Evolutionary conservation across 768 basidiomycete species (phyloP), one percentile per base, ranked within the genome.

Genomic region (Baorangia bicolor): DNA sequence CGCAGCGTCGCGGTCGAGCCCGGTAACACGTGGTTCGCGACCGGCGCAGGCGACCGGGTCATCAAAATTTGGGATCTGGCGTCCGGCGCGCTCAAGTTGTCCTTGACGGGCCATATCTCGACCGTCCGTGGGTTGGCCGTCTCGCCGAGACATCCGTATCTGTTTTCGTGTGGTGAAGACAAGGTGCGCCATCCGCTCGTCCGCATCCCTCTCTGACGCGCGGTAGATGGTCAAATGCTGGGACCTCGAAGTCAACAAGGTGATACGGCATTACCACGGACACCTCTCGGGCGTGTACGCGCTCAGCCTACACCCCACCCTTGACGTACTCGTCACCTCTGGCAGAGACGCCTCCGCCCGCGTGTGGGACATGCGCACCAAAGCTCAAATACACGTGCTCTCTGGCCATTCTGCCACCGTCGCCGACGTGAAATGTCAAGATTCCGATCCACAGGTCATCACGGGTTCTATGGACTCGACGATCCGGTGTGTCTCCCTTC

Each of bases 21-120:
- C 11, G 97, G 94, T 11, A 99, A 99, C 76, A 75, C 95, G 68
- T 99, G 97, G 97, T 98, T 99, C 61, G 97, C 92, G 2, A 94
- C 94, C 0, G 97, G 97, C 56, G 97, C 97, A 0, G 97, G 97
- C 4, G 97, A 98, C 73, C 84, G 97, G 23, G 95, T 99, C 33
- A 90, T 99, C 69, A 98, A 99, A 77, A 94, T 99, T 11, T 98
- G 97, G 97, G 95, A 99, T 70, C 69, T 99, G 63, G 97, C 97
- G 10, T 90, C 88, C 3, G 97, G 97, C n/a, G 95, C 98, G 73
- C 78, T 98, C 65, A 97, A 94, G 71, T 75, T 99, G n/a, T 94
- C 91, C 21, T 74, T 99, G 61, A 99, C 97, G 14, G 97, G 97
- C 3, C 97, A 99, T 68, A 99, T 99, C 39, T 94, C 91, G 21